phyloP scores from a whole-genome alignment of 164 flowering plant species.

The Cinnamomum chago region DNA sequence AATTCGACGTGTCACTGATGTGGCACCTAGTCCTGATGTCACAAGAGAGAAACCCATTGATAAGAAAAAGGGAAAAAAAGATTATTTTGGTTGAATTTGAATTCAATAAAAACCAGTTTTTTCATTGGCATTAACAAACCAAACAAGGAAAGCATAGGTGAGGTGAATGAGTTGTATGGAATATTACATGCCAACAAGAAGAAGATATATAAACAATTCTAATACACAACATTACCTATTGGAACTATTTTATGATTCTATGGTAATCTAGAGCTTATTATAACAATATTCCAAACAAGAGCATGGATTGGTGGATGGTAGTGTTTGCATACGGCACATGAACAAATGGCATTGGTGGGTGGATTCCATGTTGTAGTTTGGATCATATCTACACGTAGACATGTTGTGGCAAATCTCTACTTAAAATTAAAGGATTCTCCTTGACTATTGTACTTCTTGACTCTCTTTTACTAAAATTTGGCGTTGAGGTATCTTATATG shows the following conservation, averaged over 20 bases:
- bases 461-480: too few relatives aligned
- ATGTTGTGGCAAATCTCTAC: neutral
- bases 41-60: neutral
- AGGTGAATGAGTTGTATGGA: neutral
- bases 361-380: neutral
- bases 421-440: too few relatives aligned
- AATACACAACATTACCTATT: too few relatives aligned
- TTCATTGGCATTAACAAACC: slow-evolving; percentile 2
- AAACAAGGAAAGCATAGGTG: neutral
- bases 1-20: neutral
- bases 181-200: neutral
- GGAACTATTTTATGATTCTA: neutral
- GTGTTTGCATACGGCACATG: neutral
- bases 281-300: neutral
- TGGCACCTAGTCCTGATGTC: neutral
- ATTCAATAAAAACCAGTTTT: neutral
- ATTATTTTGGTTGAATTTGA: neutral
- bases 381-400: neutral
- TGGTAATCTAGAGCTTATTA: neutral
- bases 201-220: neutral
- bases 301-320: neutral
- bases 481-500: too few relatives aligned
- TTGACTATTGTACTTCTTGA: too few relatives aligned
- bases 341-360: neutral
- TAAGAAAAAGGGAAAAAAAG: neutral